phyloP scores from a whole-genome alignment of 2,329 filamentous ascomycete species.

The Ceratocystis ficicola region DNA sequence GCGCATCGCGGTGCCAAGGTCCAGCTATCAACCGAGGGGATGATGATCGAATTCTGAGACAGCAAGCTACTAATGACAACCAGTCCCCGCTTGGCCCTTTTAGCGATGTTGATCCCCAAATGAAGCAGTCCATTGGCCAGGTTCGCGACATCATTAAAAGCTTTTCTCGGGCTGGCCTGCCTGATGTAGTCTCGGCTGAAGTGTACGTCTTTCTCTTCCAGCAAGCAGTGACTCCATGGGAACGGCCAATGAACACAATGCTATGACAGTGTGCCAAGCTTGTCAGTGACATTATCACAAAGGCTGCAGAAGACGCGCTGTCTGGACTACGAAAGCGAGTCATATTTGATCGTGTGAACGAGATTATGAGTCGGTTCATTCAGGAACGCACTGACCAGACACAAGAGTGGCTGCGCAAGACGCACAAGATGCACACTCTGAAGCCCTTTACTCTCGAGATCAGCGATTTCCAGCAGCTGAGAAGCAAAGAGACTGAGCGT shows the following conservation, averaged over 20 bases:
- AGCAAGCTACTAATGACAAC: background rate
- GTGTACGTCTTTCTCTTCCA: slow-evolving; percentile 48
- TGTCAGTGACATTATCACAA: slow-evolving; percentile 30
- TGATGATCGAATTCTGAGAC: background rate
- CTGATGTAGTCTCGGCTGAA: slow-evolving; percentile 45
- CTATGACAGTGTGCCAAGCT: slow-evolving; percentile 36
- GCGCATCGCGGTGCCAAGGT: background rate
- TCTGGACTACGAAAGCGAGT: slow-evolving; percentile 36
- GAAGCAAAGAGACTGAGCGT: slow-evolving; percentile 35
- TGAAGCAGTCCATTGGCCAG: slow-evolving; percentile 34
- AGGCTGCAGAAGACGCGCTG: slow-evolving; percentile 39
- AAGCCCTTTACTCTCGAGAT: slow-evolving; percentile 48
- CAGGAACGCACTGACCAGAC: slow-evolving; percentile 31
- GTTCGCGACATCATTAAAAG: slow-evolving; percentile 44
- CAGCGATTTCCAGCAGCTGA: slow-evolving; percentile 37
- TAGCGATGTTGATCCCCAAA: slow-evolving; percentile 28
- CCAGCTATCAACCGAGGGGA: background rate
- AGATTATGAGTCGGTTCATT: slow-evolving; percentile 37
- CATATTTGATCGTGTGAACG: slow-evolving; percentile 38
- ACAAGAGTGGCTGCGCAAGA: slow-evolving; percentile 31
- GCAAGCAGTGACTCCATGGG: slow-evolving; percentile 48
- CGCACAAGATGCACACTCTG: slow-evolving; percentile 42
- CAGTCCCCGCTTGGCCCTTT: slow-evolving; percentile 28
- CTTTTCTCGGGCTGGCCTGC: slow-evolving; percentile 46
- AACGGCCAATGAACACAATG: slow-evolving; percentile 39